Base-by-base conservation (phyloP, 176 grass and related monocot species). In the Echinochloa phyllopogon region DNA sequence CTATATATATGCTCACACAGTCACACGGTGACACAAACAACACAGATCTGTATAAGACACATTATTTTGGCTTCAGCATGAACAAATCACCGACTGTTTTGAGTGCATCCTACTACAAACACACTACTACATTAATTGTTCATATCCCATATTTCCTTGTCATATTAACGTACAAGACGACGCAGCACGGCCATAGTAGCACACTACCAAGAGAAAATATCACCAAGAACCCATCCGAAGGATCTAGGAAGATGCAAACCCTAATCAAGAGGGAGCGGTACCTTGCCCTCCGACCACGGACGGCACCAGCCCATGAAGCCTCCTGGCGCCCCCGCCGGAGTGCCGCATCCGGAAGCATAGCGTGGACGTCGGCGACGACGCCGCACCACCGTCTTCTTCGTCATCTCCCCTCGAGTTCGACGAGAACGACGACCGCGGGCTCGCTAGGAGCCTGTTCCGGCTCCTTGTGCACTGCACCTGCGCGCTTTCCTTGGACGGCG, bases 361-460 rank as follows among this genome's bases (percentile, higher is more conserved):
- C 0, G 74, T 78, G 0, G 88, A 86, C 38, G 78, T 90, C 16
- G 83, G 84, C 17, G 73, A 83, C 2, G 38, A 33, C 2, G 18
- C 43, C 4, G 25, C 78, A 2, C 64, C 66, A 5, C 77, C 76
- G 15, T 86, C 67, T 6, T 90, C 88, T 0, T 86, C 74, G 7
- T 87, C 88, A 0, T 90, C 74, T 0, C 80, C 84, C 84, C 84
- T 73, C 8, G 88, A 90, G 4, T 61, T 86, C 10, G 88, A 90
- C 59, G 88, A 87, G 84, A 90, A 90, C 8, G 88, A 90, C 59
- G 80, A 79, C 59, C 88, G 79, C 17, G 84, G 79, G 42, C 88
- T 90, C 0, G 33, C 17, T 58, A 78, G 74, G 25, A 83, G 15
- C 59, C 84, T 67, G 72, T 78, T 72, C 74, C 49, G 56, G 78